Percentiles rank a stretch among this genome's conserved stretches.
Conservation (phyloP, 1,284 basidiomycete genomes). For the Cryptococcus wingfieldii region DNA sequence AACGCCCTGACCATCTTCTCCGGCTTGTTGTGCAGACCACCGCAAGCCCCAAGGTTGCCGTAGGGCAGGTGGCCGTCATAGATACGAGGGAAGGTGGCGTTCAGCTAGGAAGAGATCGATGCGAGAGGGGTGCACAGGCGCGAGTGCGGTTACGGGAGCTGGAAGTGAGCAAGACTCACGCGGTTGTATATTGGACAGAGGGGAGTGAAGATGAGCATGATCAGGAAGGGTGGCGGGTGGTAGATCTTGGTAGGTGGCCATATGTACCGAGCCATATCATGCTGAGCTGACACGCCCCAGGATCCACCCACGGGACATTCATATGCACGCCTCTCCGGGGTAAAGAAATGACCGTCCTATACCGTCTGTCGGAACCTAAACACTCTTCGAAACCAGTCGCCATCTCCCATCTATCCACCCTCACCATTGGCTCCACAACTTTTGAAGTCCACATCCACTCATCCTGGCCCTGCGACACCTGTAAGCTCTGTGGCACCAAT, state of each 20-base stretch:
- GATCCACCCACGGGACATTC: slow-evolving; percentile 47
- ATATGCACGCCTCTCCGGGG: slow-evolving; percentile 14
- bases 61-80: slow-evolving; percentile 34
- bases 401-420: slow-evolving; percentile 26
- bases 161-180: slow-evolving; percentile 47
- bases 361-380: slow-evolving; percentile 37
- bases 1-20: slow-evolving; percentile 26
- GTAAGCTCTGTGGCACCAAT: slow-evolving; percentile 27
- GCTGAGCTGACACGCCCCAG: slow-evolving; percentile 10
- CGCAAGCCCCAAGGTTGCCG: slow-evolving; percentile 11
- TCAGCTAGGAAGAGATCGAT: slow-evolving; percentile 42
- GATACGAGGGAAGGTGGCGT: slow-evolving; percentile 42
- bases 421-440: slow-evolving; percentile 40
- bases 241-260: slow-evolving; percentile 38
- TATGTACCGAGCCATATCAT: not conserved
- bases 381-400: slow-evolving; percentile 29
- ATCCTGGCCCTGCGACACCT: slow-evolving; percentile 44
- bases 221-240: slow-evolving; percentile 36
- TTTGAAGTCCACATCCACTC: slow-evolving; percentile 40
- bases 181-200: slow-evolving; percentile 36
- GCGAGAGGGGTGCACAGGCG: slow-evolving; percentile 25
- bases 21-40: slow-evolving; percentile 39
- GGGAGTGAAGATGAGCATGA: slow-evolving; percentile 8
- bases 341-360: not conserved
- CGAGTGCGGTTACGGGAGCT: slow-evolving; percentile 45